These are phyloP conservation scores for Panicum virgatum DNA, from an alignment of 202 grass and related monocot genomes.

Conservation along the genomic window DNA sequence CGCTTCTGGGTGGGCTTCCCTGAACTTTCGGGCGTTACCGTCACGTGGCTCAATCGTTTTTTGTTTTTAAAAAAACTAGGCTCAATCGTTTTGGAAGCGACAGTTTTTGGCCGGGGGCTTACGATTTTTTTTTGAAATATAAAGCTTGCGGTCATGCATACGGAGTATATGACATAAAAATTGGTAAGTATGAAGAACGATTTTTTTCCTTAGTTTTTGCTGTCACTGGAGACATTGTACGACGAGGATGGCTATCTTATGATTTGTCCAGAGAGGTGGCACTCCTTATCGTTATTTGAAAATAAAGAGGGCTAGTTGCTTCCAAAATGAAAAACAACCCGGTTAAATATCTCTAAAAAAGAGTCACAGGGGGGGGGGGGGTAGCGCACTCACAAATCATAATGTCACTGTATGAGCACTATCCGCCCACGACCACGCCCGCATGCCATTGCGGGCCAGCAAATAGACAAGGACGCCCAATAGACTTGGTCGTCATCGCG, in stretches of 20 bases:
- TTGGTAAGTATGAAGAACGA: background rate
- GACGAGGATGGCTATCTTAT: background rate
- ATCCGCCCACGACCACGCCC: background rate
- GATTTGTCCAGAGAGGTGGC: background rate
- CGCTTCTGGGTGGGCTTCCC: constrained; percentile 32
- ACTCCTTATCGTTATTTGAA: background rate
- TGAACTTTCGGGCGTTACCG: constrained; percentile 44
- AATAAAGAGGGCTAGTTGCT: background rate
- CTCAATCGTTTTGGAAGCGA: constrained; percentile 19
- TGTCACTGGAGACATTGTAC: background rate
- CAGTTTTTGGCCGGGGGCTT: background rate
- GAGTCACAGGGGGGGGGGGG: background rate
- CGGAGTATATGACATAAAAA: background rate
- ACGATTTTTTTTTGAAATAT: background rate
- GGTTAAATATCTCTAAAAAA: background rate
- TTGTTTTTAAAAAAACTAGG: too few species aligned
- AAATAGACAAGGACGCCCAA: background rate
- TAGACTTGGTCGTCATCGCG: background rate
- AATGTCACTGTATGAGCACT: background rate
- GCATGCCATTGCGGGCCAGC: background rate
- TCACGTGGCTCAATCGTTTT: constrained; percentile 45
- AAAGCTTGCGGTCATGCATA: background rate
- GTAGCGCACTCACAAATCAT: background rate
- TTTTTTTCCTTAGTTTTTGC: background rate
- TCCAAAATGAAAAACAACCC: background rate